Conservation (phyloP, 2,329 filamentous ascomycete species). For the Fusarium marasasianum region DNA sequence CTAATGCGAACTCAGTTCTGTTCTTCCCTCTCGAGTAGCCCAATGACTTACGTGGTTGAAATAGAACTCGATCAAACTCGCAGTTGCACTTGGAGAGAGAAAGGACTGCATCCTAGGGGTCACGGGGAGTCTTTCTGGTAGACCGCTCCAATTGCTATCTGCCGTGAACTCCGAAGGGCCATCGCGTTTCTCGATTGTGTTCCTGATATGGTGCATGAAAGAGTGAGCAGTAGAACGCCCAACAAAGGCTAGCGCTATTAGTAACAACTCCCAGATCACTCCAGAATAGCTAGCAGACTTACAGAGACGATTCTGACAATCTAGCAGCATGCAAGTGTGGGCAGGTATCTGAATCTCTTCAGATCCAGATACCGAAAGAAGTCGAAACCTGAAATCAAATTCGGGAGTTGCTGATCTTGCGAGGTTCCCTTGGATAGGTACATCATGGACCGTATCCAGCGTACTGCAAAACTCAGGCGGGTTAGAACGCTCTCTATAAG, state of each 20-base stretch:
- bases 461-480: not conserved
- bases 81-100: conserved; percentile 60
- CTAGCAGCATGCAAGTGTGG: conserved; percentile 67
- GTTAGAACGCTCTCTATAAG: not conserved
- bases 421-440: not conserved
- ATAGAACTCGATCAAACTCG: conserved; percentile 58
- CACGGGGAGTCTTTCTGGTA: conserved; percentile 61
- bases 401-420: not conserved
- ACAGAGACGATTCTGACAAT: conserved; percentile 66
- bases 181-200: conserved; percentile 65
- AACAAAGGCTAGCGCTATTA: conserved; percentile 59
- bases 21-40: not conserved
- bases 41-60: conserved; percentile 63
- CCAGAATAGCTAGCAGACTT: conserved; percentile 43
- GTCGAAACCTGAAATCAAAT: not conserved
- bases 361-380: conserved; percentile 46
- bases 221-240: conserved; percentile 71
- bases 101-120: not conserved
- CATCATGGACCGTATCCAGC: not conserved
- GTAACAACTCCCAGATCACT: conserved; percentile 14
- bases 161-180: conserved; percentile 66
- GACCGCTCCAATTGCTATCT: conserved; percentile 65
- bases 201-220: conserved; percentile 68
- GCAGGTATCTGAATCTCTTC: conserved; percentile 66
- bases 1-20: conserved; percentile 43